Base-by-base conservation (phyloP, 352 stramenopile species). In the Poterioochromonas sp. region DNA sequence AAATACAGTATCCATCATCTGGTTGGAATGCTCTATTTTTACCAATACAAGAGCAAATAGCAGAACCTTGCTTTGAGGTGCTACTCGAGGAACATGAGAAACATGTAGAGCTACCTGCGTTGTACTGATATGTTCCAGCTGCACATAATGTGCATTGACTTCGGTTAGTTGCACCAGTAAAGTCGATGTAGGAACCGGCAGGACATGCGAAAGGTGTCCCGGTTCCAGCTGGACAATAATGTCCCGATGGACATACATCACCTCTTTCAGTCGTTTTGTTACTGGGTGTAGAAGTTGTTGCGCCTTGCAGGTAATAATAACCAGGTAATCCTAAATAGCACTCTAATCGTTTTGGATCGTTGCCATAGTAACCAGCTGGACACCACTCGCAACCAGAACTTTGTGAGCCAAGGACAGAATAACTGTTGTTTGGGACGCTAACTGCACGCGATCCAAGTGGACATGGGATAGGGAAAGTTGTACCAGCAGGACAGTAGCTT, bases 21-120 rank as follows among this genome's bases (percentile, higher is more conserved):
- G 91, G 89, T 78, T 96, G 90, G 76, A 96, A 96, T 1, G 89
- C 89, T 8, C 91, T 88, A 80, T 96, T 90, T 39, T 85, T 89
- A 2, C 91, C 91, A 35, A 89, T 82, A 54, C 91, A 96, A 1
- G 84, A 87, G 78, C 91, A 96, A 58, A 86, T 83, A 0, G 83
- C 87, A 0, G 88, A 86, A 0, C 88, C 88, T 60, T 77, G 71
- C 0, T 71, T 62, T 0, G 88, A 86, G 65, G 85, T 91, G 0
- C 88, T 86, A 37, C 88, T 82, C 18, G 88, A 93, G 18, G 91
- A 94, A 80, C 91, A 96, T 0, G 88, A 87, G 29, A 92, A 83
- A 81, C 91, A 96, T 39, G 81, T 89, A 1, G 83, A 39, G 58
- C 92, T 86, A 0, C 89, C 91, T 0, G 51, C 18, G 0, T 51